Base-by-base conservation (phyloP, 2,329 filamentous ascomycete genomes). In the Pseudogymnoascus sp. region DNA sequence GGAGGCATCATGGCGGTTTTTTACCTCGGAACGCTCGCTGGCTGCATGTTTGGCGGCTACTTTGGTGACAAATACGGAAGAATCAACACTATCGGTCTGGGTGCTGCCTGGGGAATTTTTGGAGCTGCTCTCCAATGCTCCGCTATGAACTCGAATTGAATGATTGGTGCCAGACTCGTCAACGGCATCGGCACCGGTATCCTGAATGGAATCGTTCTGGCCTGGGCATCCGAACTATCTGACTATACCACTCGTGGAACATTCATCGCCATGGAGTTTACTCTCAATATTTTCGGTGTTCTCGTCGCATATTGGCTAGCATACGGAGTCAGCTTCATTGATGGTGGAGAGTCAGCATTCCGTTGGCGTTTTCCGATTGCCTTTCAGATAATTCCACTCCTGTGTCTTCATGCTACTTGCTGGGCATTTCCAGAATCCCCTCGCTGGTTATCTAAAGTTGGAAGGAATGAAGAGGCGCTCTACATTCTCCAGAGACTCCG, bases 401-500 rank as follows among this genome's bases (percentile, higher is more conserved):
- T 89, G 1, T 57, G 82, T 0, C 77, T 89, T 0, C 77, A 88
- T 63, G 70, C 68, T 0, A 71, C 78, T 1, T 80, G 88, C 29
- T 86, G 84, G 81, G 83, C 88, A 74, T 86, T 90, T 72, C 88
- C 87, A 0, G 88, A 91, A 67, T 87, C 85, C 0, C 87, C 86
- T 0, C 78, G 87, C 1, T 88, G 83, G 81, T 80, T 90, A 0
- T 81, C 83, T 66, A 89, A 89, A 67, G 82, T 81, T 5, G 86
- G 85, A 0, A 81, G 86, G 0, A 79, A 86, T 39, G 81, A 89
- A 0, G 88, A 91, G 71, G 87, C 86, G 0, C 81, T 81, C 10
- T 88, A 84, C 66, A 83, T 91, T 60, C 78, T 91, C 0, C 77
- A 78, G 1, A 79, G 86, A 10, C 79, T 91, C 0, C 84, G 88